phyloP scores from a whole-genome alignment of 306 rosid species.

The Citrullus colocynthis region DNA sequence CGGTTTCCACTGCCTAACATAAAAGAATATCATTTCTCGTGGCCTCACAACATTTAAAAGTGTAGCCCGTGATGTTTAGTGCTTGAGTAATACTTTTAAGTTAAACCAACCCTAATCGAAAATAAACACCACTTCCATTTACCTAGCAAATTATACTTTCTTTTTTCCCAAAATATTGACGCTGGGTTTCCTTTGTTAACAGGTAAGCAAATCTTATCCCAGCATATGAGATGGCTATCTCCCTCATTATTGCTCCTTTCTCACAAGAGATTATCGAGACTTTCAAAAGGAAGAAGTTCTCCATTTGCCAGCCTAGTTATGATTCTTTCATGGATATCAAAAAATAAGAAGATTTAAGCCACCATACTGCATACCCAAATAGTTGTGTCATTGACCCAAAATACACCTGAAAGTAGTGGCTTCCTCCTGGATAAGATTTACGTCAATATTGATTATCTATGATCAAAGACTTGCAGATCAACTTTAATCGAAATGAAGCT shows the following conservation, averaged over 20 bases:
- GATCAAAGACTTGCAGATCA: too few relatives aligned
- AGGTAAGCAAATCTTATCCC: neutral
- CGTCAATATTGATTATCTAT: too few relatives aligned
- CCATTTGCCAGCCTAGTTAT: neutral
- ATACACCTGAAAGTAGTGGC: neutral
- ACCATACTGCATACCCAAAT: neutral
- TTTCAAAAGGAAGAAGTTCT: neutral
- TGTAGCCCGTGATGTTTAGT: neutral
- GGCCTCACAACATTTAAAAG: neutral
- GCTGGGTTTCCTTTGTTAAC: neutral
- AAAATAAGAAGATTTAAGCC: neutral
- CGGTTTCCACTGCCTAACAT: neutral
- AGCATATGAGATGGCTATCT: neutral
- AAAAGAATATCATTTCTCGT: neutral
- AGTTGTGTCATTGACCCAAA: neutral
- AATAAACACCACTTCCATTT: neutral
- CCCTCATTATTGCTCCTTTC: neutral
- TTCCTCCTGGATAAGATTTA: too few relatives aligned
- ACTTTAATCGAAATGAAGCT: too few relatives aligned
- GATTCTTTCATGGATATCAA: neutral
- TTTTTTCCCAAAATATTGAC: neutral
- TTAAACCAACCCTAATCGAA: neutral
- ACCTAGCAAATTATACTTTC: neutral
- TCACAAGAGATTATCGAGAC: neutral
- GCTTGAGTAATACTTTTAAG: neutral